Conservation (phyloP, 2,329 filamentous ascomycete species). For the Cladophialophora immunda region DNA sequence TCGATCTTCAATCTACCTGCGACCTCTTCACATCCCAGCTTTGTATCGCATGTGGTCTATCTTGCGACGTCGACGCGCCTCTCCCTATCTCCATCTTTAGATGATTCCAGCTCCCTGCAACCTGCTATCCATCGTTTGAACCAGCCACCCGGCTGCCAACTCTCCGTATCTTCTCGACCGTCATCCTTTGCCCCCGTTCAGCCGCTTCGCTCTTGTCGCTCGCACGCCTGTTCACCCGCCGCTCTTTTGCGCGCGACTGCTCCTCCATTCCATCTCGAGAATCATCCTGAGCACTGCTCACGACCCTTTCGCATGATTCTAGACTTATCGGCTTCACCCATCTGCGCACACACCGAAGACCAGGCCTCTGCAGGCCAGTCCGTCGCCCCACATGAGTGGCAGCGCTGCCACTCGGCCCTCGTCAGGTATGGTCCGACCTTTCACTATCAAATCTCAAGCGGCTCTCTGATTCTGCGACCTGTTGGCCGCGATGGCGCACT, state of each 20-base stretch:
- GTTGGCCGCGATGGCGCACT: slow-evolving; percentile 26
- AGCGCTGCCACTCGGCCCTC: slow-evolving; percentile 40
- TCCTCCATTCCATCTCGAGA: slow-evolving; percentile 11
- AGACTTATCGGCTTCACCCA: slow-evolving; percentile 14
- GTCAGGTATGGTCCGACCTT: slow-evolving; percentile 36
- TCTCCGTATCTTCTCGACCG: slow-evolving; percentile 20
- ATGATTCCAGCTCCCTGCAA: slow-evolving; percentile 7
- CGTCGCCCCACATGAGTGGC: slow-evolving; percentile 44
- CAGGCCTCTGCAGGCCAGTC: slow-evolving; percentile 37
- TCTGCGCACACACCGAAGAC: slow-evolving; percentile 31
- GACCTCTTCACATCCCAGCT: slow-evolving; percentile 13
- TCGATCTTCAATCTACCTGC: slow-evolving; percentile 23
- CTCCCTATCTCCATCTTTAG: slow-evolving; percentile 22
- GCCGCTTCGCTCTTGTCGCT: slow-evolving; percentile 24
- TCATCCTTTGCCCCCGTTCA: slow-evolving; percentile 29
- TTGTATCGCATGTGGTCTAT: slow-evolving; percentile 22
- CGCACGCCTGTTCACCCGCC: slow-evolving; percentile 8
- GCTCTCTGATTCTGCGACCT: slow-evolving; percentile 19
- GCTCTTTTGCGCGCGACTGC: slow-evolving; percentile 27
- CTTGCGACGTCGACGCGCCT: slow-evolving; percentile 22
- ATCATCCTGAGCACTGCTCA: slow-evolving; percentile 13
- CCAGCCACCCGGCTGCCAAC: slow-evolving; percentile 17
- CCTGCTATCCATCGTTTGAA: slow-evolving; percentile 20
- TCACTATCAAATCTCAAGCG: slow-evolving; percentile 21
- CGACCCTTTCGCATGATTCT: slow-evolving; percentile 28